A percentile compares a stretch with the other conserved stretches of the same genome.
Conservation (phyloP, 202 grass and related monocot genomes). For the Carex arenaria region DNA sequence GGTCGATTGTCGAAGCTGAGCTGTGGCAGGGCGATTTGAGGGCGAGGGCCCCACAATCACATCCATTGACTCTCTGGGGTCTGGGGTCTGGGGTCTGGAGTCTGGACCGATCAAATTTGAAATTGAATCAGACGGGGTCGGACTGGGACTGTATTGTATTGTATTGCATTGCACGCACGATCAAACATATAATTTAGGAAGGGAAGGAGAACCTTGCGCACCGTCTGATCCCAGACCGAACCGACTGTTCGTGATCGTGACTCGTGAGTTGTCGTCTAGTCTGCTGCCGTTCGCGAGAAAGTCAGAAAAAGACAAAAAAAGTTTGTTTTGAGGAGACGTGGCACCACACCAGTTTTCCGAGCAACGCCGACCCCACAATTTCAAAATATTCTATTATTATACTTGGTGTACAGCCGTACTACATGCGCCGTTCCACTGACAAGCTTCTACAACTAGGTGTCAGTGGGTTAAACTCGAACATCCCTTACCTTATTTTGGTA, state of each 20-base stretch:
- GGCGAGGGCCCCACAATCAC: background rate
- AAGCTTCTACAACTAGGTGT: too few relatives aligned
- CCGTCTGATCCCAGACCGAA: too few relatives aligned
- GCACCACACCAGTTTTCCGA: background rate
- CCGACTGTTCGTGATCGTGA: too few relatives aligned
- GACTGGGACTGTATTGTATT: too few relatives aligned
- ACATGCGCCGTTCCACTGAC: background rate
- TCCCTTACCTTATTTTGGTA: too few relatives aligned
- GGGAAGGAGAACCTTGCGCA: background rate
- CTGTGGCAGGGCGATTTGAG: background rate
- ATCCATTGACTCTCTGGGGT: background rate
- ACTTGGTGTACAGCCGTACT: background rate
- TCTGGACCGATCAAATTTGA: background rate
- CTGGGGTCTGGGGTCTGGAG: background rate
- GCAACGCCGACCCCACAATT: background rate
- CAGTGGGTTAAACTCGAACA: too few relatives aligned
- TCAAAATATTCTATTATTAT: background rate
- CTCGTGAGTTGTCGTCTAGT: too few relatives aligned
- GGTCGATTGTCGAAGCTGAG: background rate
- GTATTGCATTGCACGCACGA: too few relatives aligned
- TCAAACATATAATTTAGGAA: background rate
- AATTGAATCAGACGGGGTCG: slow-evolving; percentile 2
- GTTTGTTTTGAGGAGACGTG: background rate
- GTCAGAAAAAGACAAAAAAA: too few relatives aligned
- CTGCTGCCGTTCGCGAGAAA: too few relatives aligned